Evolutionary conservation across 2,329 filamentous ascomycete species (phyloP), one percentile per base, ranked within the genome.

Genomic region (Cytospora mali): DNA sequence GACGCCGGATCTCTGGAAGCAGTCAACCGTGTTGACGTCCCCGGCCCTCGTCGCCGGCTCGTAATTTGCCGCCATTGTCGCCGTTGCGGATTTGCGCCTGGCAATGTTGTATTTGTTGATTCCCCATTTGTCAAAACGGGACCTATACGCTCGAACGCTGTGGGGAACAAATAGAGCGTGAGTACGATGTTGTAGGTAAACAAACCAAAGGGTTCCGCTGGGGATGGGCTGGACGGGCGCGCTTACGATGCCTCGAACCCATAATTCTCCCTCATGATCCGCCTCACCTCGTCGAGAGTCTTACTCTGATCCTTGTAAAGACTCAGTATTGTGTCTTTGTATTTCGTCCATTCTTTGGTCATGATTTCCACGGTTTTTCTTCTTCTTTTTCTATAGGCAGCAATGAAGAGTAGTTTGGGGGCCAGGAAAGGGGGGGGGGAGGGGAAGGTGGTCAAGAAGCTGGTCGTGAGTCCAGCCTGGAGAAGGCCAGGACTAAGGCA

Each of bases 61-160:
- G 57, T 53, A 59, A 27, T 49, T 28, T 1, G 27, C 50, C 6
- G 50, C 28, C 39, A 39, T 52, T n/a, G 58, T 60, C 11, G 53
- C 50, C 25, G 58, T 48, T 35, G 51, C 58, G 6, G 58, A 51
- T 27, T 28, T 42, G 3, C 58, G 58, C 14, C 50, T 51, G 10
- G 58, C 50, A 21, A 55, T 56, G 58, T 77, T 80, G 69, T 84
- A 83, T 69, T 84, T 84, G 67, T 72, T 70, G 49, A 81, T 66
- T 4, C 72, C 68, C 81, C 81, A 83, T 62, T 70, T 74, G 27
- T 78, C 74, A 64, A 84, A 76, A 42, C 78, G 75, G n/a, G 79
- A 79, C 23, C 80, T 74, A 67, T 82, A 84, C 3, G 81, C 79
- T 57, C 81, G 78, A n/a, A 73, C 75, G 18, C 73, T 74, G 29